Conservation (phyloP, 2,329 filamentous ascomycete species). For the Rhynchosporium graminicola region DNA sequence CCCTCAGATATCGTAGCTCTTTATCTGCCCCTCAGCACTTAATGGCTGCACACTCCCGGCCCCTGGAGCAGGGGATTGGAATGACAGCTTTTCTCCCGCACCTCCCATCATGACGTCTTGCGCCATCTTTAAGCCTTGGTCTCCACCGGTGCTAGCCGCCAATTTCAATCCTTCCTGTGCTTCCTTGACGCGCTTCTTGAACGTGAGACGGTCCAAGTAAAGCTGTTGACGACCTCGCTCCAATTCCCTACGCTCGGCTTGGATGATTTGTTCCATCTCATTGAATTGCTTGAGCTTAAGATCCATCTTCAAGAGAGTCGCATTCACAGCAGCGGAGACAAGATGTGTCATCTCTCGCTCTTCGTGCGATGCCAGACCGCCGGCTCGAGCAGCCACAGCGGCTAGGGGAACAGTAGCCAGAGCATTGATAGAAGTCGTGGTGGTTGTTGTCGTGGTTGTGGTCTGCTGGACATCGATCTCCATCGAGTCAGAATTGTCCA, state of each 20-base stretch:
- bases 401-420: slow-evolving; percentile 81
- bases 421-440: slow-evolving; percentile 48
- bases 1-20: slow-evolving; percentile 43
- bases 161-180: slow-evolving; percentile 74
- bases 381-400: slow-evolving; percentile 80
- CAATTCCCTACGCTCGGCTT: slow-evolving; percentile 88
- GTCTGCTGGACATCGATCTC: slow-evolving; percentile 60
- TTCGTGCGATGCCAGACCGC: slow-evolving; percentile 89
- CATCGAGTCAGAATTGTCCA: slow-evolving; percentile 60
- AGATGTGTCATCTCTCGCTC: slow-evolving; percentile 95
- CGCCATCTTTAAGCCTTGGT: slow-evolving; percentile 41
- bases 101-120: slow-evolving; percentile 38
- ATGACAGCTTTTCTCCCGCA: slow-evolving; percentile 54
- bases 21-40: slow-evolving; percentile 56
- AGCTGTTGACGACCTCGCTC: slow-evolving; percentile 90
- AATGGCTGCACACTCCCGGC: slow-evolving; percentile 53
- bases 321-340: slow-evolving; percentile 87
- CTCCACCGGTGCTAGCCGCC: slow-evolving; percentile 44
- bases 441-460: slow-evolving; percentile 51
- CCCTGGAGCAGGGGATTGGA: slow-evolving; percentile 48
- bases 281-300: slow-evolving; percentile 95
- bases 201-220: slow-evolving; percentile 86
- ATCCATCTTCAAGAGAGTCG: slow-evolving; percentile 93
- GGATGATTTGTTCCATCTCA: slow-evolving; percentile 90
- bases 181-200: slow-evolving; percentile 83